Evolutionary conservation across 139 green algal species (phyloP).

Genomic region (Coelastrella sp.): DNA sequence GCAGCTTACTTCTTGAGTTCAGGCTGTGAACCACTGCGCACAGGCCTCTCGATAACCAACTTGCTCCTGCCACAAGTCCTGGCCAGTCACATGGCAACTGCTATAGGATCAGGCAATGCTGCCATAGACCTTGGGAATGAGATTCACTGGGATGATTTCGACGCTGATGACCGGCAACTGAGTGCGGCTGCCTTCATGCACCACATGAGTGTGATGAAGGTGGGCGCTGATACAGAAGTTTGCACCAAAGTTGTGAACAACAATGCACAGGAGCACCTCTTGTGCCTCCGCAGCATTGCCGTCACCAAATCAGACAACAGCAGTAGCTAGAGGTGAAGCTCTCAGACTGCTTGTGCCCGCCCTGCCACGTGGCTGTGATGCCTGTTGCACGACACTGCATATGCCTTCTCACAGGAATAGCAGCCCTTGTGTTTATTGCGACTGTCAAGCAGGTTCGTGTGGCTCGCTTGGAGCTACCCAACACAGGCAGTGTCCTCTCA

Average conservation of each 20-base stretch:
- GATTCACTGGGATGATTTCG: conserved; percentile 48
- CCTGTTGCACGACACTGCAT: background rate
- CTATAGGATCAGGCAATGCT: background rate
- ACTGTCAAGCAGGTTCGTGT: conserved; percentile 22
- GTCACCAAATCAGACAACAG: background rate
- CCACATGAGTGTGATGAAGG: conserved; percentile 47
- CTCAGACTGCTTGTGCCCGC: too few relatives aligned
- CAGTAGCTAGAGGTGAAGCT: background rate
- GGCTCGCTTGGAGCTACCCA: conserved; percentile 20
- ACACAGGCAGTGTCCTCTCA: conserved; percentile 29
- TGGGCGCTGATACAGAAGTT: background rate
- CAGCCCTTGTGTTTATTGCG: background rate
- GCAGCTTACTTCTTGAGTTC: conserved; percentile 43
- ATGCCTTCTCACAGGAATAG: background rate
- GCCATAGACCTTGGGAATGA: conserved; percentile 48
- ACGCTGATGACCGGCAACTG: conserved; percentile 31
- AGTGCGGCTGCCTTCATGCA: conserved; percentile 46
- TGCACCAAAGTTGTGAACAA: background rate
- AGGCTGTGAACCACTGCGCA: conserved; percentile 42
- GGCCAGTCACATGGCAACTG: conserved; percentile 18
- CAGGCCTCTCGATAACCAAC: conserved; percentile 20
- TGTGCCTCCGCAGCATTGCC: too few relatives aligned
- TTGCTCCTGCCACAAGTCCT: conserved; percentile 44
- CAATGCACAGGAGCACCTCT: too few relatives aligned
- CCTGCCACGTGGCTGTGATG: too few relatives aligned